A percentile compares a stretch with the other conserved stretches of the same genome.
phyloP scores from a whole-genome alignment of 176 grass and related monocot genomes.

The Aegilops umbellulata region DNA sequence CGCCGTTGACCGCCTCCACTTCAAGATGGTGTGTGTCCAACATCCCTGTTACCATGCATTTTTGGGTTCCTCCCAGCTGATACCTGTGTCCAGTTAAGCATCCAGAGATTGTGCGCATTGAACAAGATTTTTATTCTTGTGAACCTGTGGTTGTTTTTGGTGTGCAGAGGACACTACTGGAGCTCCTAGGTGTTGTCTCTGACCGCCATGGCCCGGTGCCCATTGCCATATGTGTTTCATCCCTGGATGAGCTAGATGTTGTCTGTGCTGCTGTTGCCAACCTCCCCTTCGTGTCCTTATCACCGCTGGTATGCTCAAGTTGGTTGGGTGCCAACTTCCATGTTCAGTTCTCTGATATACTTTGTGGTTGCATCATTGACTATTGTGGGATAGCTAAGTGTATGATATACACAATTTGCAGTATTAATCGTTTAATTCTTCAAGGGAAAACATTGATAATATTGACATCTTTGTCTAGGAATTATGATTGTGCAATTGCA shows the following conservation, averaged over 20 bases:
- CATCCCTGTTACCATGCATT: not conserved
- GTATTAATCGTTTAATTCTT: not conserved
- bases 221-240: slow-evolving; percentile 64
- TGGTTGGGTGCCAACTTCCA: not conserved
- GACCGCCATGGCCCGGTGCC: slow-evolving; percentile 59
- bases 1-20: slow-evolving; percentile 73
- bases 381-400: not conserved
- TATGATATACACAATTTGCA: not conserved
- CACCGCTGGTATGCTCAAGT: slow-evolving; percentile 55
- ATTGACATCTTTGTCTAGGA: not conserved
- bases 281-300: slow-evolving; percentile 70
- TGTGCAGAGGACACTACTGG: slow-evolving; percentile 71
- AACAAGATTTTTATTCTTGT: not conserved
- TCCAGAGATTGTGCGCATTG: not conserved
- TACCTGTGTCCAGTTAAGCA: not conserved
- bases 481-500: not conserved
- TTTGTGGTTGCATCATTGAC: not conserved
- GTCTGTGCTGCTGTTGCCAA: slow-evolving; percentile 64
- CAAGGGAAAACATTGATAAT: not conserved
- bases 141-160: not conserved
- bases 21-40: slow-evolving; percentile 54
- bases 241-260: slow-evolving; percentile 77
- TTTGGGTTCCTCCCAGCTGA: not conserved
- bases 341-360: not conserved
- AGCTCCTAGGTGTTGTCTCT: slow-evolving; percentile 69